These are phyloP conservation scores for Sugiyamaella paludigena DNA, from an alignment of 1,139 yeast species.

Conservation along the genomic window DNA sequence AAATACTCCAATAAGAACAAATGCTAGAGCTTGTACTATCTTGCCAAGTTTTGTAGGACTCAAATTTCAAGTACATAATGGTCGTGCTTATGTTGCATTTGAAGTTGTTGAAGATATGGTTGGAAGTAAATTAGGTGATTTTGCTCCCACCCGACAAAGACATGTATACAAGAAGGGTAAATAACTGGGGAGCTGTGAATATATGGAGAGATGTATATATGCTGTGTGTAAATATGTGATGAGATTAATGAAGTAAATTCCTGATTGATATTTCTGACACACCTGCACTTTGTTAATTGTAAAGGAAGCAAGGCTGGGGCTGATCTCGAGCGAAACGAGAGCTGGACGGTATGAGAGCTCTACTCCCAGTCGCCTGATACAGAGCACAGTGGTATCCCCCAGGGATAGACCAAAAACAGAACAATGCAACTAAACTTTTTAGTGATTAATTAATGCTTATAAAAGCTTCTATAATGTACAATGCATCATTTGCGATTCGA, in stretches of 20 bases:
- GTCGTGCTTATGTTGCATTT: conserved; percentile 87
- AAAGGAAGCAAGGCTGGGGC: too few species aligned
- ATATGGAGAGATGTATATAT: not conserved
- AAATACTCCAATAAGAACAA: conserved; percentile 86
- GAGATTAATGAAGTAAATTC: too few species aligned
- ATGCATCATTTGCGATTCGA: not conserved
- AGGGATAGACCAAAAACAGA: too few species aligned
- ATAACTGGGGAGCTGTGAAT: conserved; percentile 9
- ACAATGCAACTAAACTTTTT: too few species aligned
- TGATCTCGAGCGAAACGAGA: too few species aligned
- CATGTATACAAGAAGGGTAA: conserved; percentile 68
- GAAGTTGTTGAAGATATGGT: conserved; percentile 94
- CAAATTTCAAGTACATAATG: conserved; percentile 92
- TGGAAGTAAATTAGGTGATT: conserved; percentile 94
- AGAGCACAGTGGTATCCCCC: too few species aligned
- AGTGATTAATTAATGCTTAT: too few species aligned
- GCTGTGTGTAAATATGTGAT: not conserved
- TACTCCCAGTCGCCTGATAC: too few species aligned
- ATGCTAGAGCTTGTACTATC: conserved; percentile 91
- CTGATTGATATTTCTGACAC: too few species aligned
- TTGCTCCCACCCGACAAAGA: conserved; percentile 88
- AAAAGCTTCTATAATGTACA: too few species aligned
- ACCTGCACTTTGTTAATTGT: too few species aligned
- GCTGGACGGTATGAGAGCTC: too few species aligned
- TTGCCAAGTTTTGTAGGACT: conserved; percentile 94